These are phyloP conservation scores for Cucurbita ficifolia DNA, from an alignment of 306 rosid species.

Conservation along the genomic window DNA sequence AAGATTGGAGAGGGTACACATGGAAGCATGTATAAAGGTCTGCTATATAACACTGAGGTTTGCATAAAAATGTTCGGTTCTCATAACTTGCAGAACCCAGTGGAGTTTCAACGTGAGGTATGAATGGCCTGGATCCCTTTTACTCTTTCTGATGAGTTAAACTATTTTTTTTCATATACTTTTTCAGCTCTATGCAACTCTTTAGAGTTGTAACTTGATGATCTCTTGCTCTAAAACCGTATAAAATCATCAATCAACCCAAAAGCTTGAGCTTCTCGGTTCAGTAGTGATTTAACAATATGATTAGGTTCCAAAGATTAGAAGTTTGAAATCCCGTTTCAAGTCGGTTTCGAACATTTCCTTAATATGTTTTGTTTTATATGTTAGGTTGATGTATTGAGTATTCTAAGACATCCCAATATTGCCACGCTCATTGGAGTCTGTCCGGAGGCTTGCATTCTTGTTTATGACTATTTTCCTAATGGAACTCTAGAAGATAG, in stretches of 20 bases:
- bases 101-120: conserved; percentile 78
- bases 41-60: conserved; percentile 56
- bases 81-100: conserved; percentile 44
- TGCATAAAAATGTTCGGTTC: conserved; percentile 52
- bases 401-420: conserved; percentile 71
- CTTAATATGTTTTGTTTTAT: conserved; percentile 2
- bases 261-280: too few species aligned
- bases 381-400: conserved; percentile 55
- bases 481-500: conserved; percentile 89
- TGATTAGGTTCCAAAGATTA: neutral
- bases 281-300: neutral
- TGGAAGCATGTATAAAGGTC: conserved; percentile 61
- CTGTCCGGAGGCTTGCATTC: conserved; percentile 44
- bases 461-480: conserved; percentile 69
- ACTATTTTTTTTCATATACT: neutral
- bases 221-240: neutral
- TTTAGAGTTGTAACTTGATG: neutral
- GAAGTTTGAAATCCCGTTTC: neutral
- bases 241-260: neutral
- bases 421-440: conserved; percentile 65
- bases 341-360: neutral
- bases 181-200: neutral
- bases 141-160: neutral
- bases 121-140: neutral
- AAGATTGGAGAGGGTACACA: conserved; percentile 82